These are phyloP conservation scores for Blastocrithidia nonstop DNA, from an alignment of 208 protist genomes.

Conservation along the genomic window DNA sequence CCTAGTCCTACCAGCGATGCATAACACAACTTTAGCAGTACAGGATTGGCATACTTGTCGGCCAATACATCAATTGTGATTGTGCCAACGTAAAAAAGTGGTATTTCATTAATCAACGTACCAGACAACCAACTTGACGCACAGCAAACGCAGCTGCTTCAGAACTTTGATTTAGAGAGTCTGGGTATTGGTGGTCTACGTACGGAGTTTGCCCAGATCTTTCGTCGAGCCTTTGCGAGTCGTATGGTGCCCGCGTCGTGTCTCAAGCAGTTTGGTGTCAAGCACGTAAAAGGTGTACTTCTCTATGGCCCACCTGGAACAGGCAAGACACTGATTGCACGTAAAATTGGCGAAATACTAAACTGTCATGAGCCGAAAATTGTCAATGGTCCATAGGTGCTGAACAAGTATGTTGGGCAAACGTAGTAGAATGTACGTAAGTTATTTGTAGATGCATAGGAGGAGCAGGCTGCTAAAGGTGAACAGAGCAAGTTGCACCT, in stretches of 20 bases:
- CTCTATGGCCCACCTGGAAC: constrained; percentile 98
- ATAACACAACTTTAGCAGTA: constrained; percentile 5
- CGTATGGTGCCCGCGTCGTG: constrained; percentile 91
- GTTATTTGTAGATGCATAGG: constrained; percentile 97
- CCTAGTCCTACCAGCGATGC: too few species aligned
- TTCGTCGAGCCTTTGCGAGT: constrained; percentile 97
- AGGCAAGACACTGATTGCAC: constrained; percentile 99
- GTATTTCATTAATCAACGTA: constrained; percentile 56
- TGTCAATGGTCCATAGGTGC: constrained; percentile 97
- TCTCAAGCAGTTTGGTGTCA: constrained; percentile 92
- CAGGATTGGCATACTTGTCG: constrained; percentile 21
- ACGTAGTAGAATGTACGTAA: constrained; percentile 99
- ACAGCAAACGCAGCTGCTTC: constrained; percentile 58
- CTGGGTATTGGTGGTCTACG: constrained; percentile 95
- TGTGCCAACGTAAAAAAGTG: constrained; percentile 24
- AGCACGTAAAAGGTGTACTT: constrained; percentile 97
- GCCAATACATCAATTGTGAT: constrained; percentile 29
- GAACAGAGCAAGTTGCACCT: constrained; percentile 96
- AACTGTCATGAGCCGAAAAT: constrained; percentile 95
- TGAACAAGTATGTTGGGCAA: constrained; percentile 98
- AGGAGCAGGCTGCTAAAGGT: constrained; percentile 83
- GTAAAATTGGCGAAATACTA: constrained; percentile 99
- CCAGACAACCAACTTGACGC: constrained; percentile 66
- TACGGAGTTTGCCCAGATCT: constrained; percentile 93
- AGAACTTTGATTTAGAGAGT: constrained; percentile 83